A percentile compares a stretch with the other conserved stretches of the same genome.
Evolutionary conservation across 2,329 filamentous ascomycete species (phyloP).

Genomic region (Drechslerella dactyloides): DNA sequence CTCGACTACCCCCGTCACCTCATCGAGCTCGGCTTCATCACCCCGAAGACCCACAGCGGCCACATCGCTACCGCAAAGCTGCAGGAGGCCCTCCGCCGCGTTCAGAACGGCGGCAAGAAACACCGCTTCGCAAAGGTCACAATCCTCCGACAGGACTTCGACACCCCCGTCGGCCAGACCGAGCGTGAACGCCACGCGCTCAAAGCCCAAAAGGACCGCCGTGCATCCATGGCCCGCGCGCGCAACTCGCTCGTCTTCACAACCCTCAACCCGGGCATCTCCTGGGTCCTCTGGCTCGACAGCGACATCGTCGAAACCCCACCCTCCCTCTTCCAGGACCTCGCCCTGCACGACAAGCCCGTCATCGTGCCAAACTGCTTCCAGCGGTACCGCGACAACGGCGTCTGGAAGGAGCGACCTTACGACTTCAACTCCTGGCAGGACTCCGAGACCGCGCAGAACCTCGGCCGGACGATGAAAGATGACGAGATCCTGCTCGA

Average conservation of each 20-base stretch:
- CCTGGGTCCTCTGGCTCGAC: slow-evolving; percentile 97
- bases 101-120: slow-evolving; percentile 80
- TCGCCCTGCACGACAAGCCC: slow-evolving; percentile 85
- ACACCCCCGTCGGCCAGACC: slow-evolving; percentile 77
- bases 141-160: slow-evolving; percentile 93
- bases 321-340: slow-evolving; percentile 82
- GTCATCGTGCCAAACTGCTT: slow-evolving; percentile 95
- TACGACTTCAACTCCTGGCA: slow-evolving; percentile 99
- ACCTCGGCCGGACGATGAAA: slow-evolving; percentile 78
- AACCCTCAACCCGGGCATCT: slow-evolving; percentile 85
- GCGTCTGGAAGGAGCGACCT: slow-evolving; percentile 73
- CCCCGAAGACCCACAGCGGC: slow-evolving; percentile 90
- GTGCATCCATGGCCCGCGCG: slow-evolving; percentile 89
- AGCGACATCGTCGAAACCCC: slow-evolving; percentile 90
- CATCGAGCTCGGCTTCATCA: slow-evolving; percentile 93
- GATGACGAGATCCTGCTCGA: slow-evolving; percentile 92
- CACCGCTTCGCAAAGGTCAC: slow-evolving; percentile 90
- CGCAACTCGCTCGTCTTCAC: slow-evolving; percentile 95
- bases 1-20: slow-evolving; percentile 90
- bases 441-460: slow-evolving; percentile 79
- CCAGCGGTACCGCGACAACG: slow-evolving; percentile 77
- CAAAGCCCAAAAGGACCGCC: slow-evolving; percentile 81
- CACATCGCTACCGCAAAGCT: slow-evolving; percentile 82
- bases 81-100: slow-evolving; percentile 82
- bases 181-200: slow-evolving; percentile 92